phyloP scores from a whole-genome alignment of 2,329 filamentous ascomycete species.

The Periconia digitata region DNA sequence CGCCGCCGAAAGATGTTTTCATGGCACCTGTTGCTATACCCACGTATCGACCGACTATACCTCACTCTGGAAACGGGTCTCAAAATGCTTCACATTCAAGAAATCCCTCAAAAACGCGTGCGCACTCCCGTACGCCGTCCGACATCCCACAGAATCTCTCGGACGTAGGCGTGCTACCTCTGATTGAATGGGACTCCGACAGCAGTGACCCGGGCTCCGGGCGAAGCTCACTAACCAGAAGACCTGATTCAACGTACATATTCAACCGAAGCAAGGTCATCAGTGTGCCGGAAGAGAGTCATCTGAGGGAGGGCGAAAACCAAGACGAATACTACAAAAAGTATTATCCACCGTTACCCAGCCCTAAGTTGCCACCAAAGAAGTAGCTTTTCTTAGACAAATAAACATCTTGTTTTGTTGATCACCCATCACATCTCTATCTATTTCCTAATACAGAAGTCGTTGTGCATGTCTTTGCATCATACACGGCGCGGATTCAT shows the following conservation, averaged over 20 bases:
- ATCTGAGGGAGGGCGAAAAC: constrained; percentile 21
- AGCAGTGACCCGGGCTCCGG: constrained; percentile 17
- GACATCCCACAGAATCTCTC: constrained; percentile 15
- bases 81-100: not conserved
- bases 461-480: too few relatives aligned
- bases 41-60: constrained; percentile 10
- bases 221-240: constrained; percentile 13
- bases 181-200: constrained; percentile 27
- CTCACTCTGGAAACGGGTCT: not conserved
- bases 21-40: constrained; percentile 26
- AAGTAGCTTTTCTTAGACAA: not conserved
- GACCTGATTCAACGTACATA: constrained; percentile 25
- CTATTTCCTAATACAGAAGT: too few relatives aligned
- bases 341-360: constrained; percentile 27
- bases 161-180: constrained; percentile 22
- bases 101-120: constrained; percentile 4
- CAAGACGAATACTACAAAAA: constrained; percentile 20
- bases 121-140: not conserved
- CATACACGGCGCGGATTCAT: too few relatives aligned
- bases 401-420: not conserved
- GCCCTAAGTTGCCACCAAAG: constrained; percentile 11
- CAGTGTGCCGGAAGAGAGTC: constrained; percentile 24
- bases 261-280: constrained; percentile 32
- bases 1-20: constrained; percentile 24
- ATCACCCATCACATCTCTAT: not conserved